phyloP scores from a whole-genome alignment of 176 grass and related monocot species.

The Zoysia pacifica region DNA sequence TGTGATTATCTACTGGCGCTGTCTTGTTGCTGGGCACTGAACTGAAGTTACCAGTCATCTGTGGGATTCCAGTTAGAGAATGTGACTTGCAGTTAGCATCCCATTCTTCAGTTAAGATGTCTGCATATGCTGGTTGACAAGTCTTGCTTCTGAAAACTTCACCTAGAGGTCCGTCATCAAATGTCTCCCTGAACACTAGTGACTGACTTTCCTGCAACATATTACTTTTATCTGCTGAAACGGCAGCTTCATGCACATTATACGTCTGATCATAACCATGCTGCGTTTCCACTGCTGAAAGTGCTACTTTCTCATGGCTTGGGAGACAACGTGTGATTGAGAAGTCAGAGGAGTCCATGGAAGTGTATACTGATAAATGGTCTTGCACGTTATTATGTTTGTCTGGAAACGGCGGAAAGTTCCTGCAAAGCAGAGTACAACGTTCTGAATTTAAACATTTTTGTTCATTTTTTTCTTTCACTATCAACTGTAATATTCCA shows the following conservation, averaged over 20 bases:
- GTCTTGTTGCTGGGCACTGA: slow-evolving; percentile 55
- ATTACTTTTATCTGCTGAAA: slow-evolving; percentile 24
- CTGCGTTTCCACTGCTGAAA: slow-evolving; percentile 50
- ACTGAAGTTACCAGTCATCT: slow-evolving; percentile 53
- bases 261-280: slow-evolving; percentile 45
- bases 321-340: slow-evolving; percentile 44
- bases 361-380: slow-evolving; percentile 49
- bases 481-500: neutral
- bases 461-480: neutral
- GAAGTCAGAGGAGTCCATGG: slow-evolving; percentile 53
- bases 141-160: slow-evolving; percentile 76
- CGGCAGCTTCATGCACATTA: slow-evolving; percentile 12
- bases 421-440: slow-evolving; percentile 51
- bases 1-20: slow-evolving; percentile 43
- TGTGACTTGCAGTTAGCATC: slow-evolving; percentile 34
- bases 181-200: slow-evolving; percentile 63
- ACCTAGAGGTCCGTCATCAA: slow-evolving; percentile 80
- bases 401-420: slow-evolving; percentile 9
- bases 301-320: slow-evolving; percentile 41
- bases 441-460: slow-evolving; percentile 15
- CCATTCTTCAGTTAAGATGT: slow-evolving; percentile 53
- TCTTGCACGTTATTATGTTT: slow-evolving; percentile 44
- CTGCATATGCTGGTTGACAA: slow-evolving; percentile 44
- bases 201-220: slow-evolving; percentile 34
- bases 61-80: slow-evolving; percentile 58